phyloP scores from a whole-genome alignment of 345 rosid species.

The Triadica sebifera region DNA sequence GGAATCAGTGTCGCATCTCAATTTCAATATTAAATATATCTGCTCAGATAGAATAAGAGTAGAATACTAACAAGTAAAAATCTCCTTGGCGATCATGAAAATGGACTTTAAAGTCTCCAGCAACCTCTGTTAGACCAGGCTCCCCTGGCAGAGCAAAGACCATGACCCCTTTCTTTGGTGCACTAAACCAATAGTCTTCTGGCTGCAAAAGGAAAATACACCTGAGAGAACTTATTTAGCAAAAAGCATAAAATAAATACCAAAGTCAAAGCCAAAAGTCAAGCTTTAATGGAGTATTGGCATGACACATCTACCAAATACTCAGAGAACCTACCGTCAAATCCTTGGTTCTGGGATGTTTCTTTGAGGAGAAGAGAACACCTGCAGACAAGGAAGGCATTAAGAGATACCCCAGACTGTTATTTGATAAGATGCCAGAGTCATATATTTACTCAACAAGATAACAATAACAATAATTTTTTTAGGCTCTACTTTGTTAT shows the following conservation, averaged over 20 bases:
- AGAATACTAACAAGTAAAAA: conserved; percentile 67
- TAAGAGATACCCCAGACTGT: background rate
- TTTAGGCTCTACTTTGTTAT: background rate
- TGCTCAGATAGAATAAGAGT: background rate
- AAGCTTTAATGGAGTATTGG: background rate
- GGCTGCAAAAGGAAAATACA: conserved; percentile 50
- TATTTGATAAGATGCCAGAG: background rate
- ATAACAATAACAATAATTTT: background rate
- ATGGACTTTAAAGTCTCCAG: conserved; percentile 84
- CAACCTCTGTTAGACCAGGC: conserved; percentile 80
- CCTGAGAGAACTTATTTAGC: background rate
- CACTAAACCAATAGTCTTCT: conserved; percentile 87
- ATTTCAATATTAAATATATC: conserved; percentile 1
- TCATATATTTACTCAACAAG: background rate
- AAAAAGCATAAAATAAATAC: background rate
- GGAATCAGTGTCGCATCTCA: background rate
- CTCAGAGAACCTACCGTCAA: conserved; percentile 46
- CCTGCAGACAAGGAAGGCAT: conserved; percentile 35
- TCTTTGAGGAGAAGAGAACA: conserved; percentile 75
- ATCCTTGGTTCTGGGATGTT: conserved; percentile 74
- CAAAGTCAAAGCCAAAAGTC: background rate
- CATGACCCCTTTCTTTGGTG: conserved; percentile 83
- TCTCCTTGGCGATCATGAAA: conserved; percentile 93
- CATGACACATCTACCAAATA: conserved; percentile 2
- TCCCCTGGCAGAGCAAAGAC: conserved; percentile 94